phyloP scores from a whole-genome alignment of 1,139 yeast genomes.

The Kodamaea arcana region DNA sequence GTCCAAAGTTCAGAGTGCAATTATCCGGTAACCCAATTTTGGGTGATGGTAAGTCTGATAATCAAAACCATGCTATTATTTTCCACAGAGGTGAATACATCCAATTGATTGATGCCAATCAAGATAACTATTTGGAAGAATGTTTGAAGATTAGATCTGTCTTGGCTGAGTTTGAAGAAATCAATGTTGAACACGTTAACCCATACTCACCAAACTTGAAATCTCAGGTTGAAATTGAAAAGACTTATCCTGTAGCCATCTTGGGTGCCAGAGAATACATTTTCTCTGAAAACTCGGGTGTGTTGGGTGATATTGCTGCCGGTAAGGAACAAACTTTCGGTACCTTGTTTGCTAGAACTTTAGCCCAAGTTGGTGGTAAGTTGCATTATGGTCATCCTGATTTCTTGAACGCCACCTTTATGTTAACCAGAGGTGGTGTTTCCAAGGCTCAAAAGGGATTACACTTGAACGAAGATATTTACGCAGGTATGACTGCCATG shows the following conservation, averaged over 20 bases:
- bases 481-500: conserved; percentile 98
- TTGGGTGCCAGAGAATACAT: conserved; percentile 99
- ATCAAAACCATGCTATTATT: conserved; percentile 94
- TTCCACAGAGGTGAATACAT: conserved; percentile 99
- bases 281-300: conserved; percentile 98
- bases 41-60: conserved; percentile 99
- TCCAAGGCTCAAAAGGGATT: conserved; percentile 98
- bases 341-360: conserved; percentile 94
- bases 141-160: conserved; percentile 97
- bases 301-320: conserved; percentile 98
- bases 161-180: conserved; percentile 95
- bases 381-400: conserved; percentile 99
- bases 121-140: conserved; percentile 96
- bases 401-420: conserved; percentile 88
- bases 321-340: conserved; percentile 99
- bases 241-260: conserved; percentile 83
- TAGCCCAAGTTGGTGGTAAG: conserved; percentile 98
- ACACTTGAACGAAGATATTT: conserved; percentile 98
- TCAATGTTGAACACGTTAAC: conserved; percentile 79
- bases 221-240: conserved; percentile 23
- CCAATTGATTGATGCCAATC: conserved; percentile 97
- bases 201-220: conserved; percentile 68
- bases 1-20: conserved; percentile 97
- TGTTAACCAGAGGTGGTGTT: conserved; percentile 99
- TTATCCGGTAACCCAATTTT: conserved; percentile 97